Base-by-base conservation (phyloP, 2,329 filamentous ascomycete genomes). In the Metarhizium robertsii region DNA sequence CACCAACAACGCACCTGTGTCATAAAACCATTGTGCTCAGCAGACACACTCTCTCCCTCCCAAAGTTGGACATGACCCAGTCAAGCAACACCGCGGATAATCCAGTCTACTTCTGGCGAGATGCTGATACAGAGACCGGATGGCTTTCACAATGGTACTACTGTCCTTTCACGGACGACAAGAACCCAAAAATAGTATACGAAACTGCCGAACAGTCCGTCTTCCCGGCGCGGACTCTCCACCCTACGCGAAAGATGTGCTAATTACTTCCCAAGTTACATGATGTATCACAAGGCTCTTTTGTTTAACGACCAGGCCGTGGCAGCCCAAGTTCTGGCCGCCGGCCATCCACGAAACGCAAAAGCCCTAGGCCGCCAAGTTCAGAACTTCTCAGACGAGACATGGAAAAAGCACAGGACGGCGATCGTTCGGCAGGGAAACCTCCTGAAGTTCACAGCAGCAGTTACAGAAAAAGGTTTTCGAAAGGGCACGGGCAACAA, bases 121-220 rank as follows among this genome's bases (percentile, higher is more conserved):
- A 76, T 49, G 72, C 71, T 14, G 73, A 81, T 55, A 60, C 68
- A 1, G 64, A 68, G 2, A 70, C 76, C 36, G 81, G 80, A 45
- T 84, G 76, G 67, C 73, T 87, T n/a, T 82, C 78, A 0, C 83
- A 87, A 68, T 87, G 83, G 83, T 83, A 80, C 63, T 62, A 69
- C 52, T 75, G 70, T 18, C 67, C 73, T 2, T 86, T 84, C 61
- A 69, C 55, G 42, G 71, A 73, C 53, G 69, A 71, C 4, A 55
- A 65, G 2, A 66, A 69, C 51, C 61, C 65, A 3, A 60, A 61
- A 6, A 68, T 69, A 42, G 66, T 72, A 13, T 81, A 77, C 62
- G 65, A 67, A n/a, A 79, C 77, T 2, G 76, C 78, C 1, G 79
- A 82, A 60, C 78, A 81, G 72, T 79, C 67, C 63, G 64, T 58